Base-by-base conservation (phyloP, 805 yeast species). In the Candida ficus region DNA sequence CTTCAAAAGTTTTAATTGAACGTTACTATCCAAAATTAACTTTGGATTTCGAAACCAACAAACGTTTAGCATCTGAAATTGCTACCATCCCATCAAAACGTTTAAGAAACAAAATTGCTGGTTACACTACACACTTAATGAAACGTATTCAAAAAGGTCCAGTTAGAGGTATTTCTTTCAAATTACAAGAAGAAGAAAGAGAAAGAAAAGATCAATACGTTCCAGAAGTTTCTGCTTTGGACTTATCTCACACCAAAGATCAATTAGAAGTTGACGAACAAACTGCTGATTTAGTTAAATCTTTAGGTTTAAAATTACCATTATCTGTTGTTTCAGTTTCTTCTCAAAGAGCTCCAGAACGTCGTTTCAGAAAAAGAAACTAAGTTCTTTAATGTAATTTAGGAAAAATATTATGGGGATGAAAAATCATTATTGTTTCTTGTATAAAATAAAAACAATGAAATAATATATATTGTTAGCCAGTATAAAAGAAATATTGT, bases 131-230 rank as follows among this genome's bases (percentile, higher is more conserved):
- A 68, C 99, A 93, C 76, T 83, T 93, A 75, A 95, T 93, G 99
- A 93, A 88, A 83, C 90, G 99, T 81, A 93, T 93, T 70, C 98
- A 95, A 78, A 93, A 91, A 83, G 99, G 99, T 71, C 99, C 99
- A 80, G 99, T 93, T 65, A 90, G 98, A 83, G 99, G 99, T 79
- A 95, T 93, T 63, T 93, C 99, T 64, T 93, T 93, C 96, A 95
- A 95, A 76, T 87, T 93, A 69, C 99, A 93, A 83, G 99, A 93
- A 80, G 99, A 93, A 80, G 99, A 93, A 84, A 91, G 99, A 83
- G 99, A 93, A 81, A 87, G 99, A 80, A 93, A 95, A 79, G 98
- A 93, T 77, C 99, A 93, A 80, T 93, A 90, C 77, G 99, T 95
- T 66, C 99, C 99, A 76, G 98, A 90, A 73, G 95, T 90, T 68